Evolutionary conservation across 352 stramenopile genomes (phyloP).

Genomic region (Globisporangium parvum): DNA sequence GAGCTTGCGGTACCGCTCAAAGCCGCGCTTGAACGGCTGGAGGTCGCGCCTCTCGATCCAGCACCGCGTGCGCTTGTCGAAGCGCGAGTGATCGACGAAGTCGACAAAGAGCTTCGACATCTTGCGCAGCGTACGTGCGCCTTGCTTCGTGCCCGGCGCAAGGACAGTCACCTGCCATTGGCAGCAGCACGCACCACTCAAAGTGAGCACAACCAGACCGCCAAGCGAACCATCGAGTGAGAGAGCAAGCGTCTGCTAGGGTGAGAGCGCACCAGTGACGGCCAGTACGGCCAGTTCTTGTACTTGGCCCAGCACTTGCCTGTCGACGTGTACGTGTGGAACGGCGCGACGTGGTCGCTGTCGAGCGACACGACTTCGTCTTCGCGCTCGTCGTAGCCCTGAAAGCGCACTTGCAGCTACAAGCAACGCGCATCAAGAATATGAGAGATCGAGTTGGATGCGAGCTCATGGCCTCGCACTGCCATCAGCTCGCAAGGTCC

Average conservation of each 20-base stretch:
- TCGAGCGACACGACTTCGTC: conserved; percentile 55
- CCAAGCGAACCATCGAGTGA: no score
- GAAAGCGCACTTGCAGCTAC: conserved; percentile 60
- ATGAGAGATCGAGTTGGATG: neutral
- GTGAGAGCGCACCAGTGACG: conserved; percentile 37
- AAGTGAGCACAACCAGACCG: no score
- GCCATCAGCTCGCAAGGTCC: no score
- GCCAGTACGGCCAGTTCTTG: conserved; percentile 72
- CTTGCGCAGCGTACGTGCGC: conserved; percentile 24
- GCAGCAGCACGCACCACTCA: no score
- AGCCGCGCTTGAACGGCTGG: conserved; percentile 29
- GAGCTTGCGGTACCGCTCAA: conserved; percentile 22
- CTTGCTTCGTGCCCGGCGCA: conserved; percentile 34
- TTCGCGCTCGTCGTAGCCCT: conserved; percentile 50
- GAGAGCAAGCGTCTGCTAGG: neutral
- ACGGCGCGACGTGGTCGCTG: conserved; percentile 56
- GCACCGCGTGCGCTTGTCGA: conserved; percentile 38
- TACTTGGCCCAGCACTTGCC: conserved; percentile 83
- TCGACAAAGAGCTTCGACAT: conserved; percentile 48
- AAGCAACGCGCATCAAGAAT: neutral
- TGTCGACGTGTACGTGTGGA: conserved; percentile 69
- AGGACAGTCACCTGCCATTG: conserved; percentile 52
- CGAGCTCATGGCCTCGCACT: no score
- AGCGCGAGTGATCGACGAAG: conserved; percentile 45
- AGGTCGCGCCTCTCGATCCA: conserved; percentile 43